phyloP scores from a whole-genome alignment of 2,329 filamentous ascomycete species.

The Cercospora beticola region DNA sequence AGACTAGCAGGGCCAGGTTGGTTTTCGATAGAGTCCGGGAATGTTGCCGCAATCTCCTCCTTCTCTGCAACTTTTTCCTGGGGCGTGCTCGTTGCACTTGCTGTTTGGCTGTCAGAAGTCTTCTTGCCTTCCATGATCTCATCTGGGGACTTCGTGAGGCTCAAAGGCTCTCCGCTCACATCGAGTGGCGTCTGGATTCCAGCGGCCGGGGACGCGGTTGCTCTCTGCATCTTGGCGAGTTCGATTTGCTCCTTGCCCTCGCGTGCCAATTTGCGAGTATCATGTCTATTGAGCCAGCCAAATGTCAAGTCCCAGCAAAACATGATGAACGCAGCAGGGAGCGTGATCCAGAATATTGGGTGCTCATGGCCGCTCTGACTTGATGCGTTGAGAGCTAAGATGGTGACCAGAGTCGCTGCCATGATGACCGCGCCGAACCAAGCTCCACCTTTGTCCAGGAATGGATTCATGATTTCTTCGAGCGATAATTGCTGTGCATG shows the following conservation, averaged over 20 bases:
- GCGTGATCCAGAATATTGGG: constrained; percentile 67
- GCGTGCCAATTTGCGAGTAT: constrained; percentile 63
- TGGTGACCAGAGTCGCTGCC: constrained; percentile 64
- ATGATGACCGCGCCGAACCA: constrained; percentile 65
- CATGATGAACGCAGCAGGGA: constrained; percentile 68
- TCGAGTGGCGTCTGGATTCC: constrained; percentile 4
- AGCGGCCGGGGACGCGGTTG: constrained; percentile 12
- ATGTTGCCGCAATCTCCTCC: background rate
- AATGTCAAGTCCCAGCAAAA: constrained; percentile 65
- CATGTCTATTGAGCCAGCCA: constrained; percentile 63
- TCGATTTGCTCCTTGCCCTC: constrained; percentile 52
- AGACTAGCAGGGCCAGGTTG: constrained; percentile 47
- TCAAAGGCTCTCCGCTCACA: background rate
- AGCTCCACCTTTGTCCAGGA: constrained; percentile 66
- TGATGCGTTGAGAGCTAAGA: constrained; percentile 65
- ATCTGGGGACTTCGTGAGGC: constrained; percentile 12
- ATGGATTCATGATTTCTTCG: constrained; percentile 74
- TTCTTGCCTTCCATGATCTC: background rate
- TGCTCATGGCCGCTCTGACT: constrained; percentile 51
- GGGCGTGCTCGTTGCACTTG: constrained; percentile 1
- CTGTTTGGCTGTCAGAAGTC: background rate
- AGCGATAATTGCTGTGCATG: constrained; percentile 59
- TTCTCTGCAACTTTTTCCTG: background rate
- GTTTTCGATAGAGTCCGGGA: constrained; percentile 9
- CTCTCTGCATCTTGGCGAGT: constrained; percentile 44